Evolutionary conservation across 1,139 yeast species (phyloP).

Genomic region (Eremothecium coryli): DNA sequence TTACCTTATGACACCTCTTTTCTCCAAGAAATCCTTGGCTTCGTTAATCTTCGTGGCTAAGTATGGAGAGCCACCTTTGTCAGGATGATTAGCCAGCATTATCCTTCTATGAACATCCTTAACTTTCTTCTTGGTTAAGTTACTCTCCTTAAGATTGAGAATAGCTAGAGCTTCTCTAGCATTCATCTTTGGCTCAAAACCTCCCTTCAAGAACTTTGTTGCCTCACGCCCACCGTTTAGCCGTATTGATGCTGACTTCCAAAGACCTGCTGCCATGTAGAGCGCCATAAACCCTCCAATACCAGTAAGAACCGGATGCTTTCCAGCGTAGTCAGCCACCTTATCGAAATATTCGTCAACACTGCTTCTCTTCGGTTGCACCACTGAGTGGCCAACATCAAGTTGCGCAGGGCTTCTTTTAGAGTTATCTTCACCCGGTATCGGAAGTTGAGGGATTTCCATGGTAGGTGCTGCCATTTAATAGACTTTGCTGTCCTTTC

Average conservation of each 20-base stretch:
- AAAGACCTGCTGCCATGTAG: conserved; percentile 58
- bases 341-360: conserved; percentile 63
- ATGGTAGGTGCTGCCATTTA: conserved; percentile 30
- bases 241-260: conserved; percentile 48
- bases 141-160: conserved; percentile 72
- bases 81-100: conserved; percentile 95
- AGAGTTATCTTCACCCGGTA: conserved; percentile 38
- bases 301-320: conserved; percentile 70
- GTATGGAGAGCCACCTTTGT: conserved; percentile 94
- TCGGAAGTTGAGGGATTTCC: conserved; percentile 50
- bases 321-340: conserved; percentile 52
- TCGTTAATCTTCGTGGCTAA: conserved; percentile 93
- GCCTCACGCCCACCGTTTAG: conserved; percentile 69
- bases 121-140: conserved; percentile 63
- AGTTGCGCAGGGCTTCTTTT: conserved; percentile 17
- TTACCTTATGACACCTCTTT: conserved; percentile 37
- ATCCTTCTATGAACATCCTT: conserved; percentile 89
- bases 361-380: conserved; percentile 17
- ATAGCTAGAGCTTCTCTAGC: conserved; percentile 87
- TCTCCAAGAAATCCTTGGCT: conserved; percentile 88
- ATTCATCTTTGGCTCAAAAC: conserved; percentile 83
- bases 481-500: not conserved
- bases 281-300: conserved; percentile 59
- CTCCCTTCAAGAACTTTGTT: conserved; percentile 60
- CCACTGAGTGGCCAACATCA: conserved; percentile 13